Evolutionary conservation across 495 filamentous ascomycete species (phyloP), one percentile per base, ranked within the genome.

Genomic region (Hypoxylon lienhwacheense): DNA sequence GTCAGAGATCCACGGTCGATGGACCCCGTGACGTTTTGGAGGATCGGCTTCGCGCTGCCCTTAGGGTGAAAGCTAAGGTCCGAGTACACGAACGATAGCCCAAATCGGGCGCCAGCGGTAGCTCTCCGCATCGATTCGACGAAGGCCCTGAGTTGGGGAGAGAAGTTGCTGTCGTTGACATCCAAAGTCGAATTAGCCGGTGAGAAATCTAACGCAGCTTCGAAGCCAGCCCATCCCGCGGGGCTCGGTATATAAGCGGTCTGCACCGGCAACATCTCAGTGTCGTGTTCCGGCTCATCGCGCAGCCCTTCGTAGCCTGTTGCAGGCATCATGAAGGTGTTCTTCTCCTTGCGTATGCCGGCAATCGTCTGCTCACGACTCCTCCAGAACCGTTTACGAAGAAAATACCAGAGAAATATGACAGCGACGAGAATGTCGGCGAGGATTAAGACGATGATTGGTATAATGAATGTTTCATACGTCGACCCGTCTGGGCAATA

Each of bases 1-100:
- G 70, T 75, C 5, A 80, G 68, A 12, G 75, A 69, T 6, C 80
- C 80, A 0, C 67, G 65, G 2, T 73, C 67, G 56, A 81, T 81
- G 3, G 69, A 70, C 8, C 77, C 79, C 0, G 77, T 76, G 1
- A 82, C 72, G 12, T 74, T 70, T 15, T 74, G 68, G 5, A 82
- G 59, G 34, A 82, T 74, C 11, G 72, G 73, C 42, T 73, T 73
- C 1, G 45, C 46, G 1, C 52, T 59, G 29, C 69, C 69, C 35
- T 70, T 72, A 1, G 75, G 76, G 3, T 73, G 68, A 56, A 74
- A 80, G 10, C 62, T 63, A 6, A 81, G 68, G 35, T 75, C 63
- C 10, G 66, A 47, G 34, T 76, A 79, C 10, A 72, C 71, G 57
- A 82, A 82, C 11, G 70, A 73, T 22, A 82, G 59, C 8, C 79